Percentiles rank a stretch among this genome's conserved stretches.
These are phyloP conservation scores for Cairneyella variabilis DNA, from an alignment of 495 filamentous ascomycete genomes.

Conservation along the genomic window DNA sequence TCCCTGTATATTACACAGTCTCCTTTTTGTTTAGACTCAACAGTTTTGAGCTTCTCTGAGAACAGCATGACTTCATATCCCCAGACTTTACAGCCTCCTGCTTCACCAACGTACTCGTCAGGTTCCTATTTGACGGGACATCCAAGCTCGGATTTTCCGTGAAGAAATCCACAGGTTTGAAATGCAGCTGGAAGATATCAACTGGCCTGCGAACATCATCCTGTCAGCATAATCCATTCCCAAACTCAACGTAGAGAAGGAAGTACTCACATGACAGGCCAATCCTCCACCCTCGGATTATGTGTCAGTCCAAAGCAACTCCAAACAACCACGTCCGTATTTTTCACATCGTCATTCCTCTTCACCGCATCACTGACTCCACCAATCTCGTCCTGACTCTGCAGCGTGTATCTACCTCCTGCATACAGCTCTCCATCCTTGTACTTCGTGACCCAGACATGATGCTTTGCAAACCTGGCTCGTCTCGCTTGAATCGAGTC, in stretches of 20 bases:
- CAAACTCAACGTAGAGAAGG: not conserved
- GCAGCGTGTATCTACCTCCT: slow-evolving; percentile 39
- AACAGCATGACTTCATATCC: too few relatives aligned
- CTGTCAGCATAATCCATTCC: not conserved
- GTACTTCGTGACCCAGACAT: slow-evolving; percentile 37
- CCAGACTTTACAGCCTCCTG: too few relatives aligned
- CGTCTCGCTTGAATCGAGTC: slow-evolving; percentile 32
- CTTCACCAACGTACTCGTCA: too few relatives aligned
- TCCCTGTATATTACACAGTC: too few relatives aligned
- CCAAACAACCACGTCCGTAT: slow-evolving; percentile 57
- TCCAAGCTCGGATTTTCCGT: slow-evolving; percentile 68
- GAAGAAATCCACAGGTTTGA: slow-evolving; percentile 73
- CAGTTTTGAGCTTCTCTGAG: too few relatives aligned
- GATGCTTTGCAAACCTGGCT: slow-evolving; percentile 34
- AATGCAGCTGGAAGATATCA: slow-evolving; percentile 53
- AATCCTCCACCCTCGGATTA: slow-evolving; percentile 50
- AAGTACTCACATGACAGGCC: slow-evolving; percentile 47
- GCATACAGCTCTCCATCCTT: slow-evolving; percentile 36
- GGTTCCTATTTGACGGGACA: too few relatives aligned
- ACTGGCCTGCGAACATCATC: slow-evolving; percentile 38
- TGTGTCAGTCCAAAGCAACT: slow-evolving; percentile 58
- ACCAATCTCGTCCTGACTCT: slow-evolving; percentile 37
- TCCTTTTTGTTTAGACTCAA: too few relatives aligned
- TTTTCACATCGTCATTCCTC: slow-evolving; percentile 35
- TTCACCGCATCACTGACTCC: slow-evolving; percentile 25